Conservation (phyloP, 768 basidiomycete genomes). For the Filobasidium floriforme region DNA sequence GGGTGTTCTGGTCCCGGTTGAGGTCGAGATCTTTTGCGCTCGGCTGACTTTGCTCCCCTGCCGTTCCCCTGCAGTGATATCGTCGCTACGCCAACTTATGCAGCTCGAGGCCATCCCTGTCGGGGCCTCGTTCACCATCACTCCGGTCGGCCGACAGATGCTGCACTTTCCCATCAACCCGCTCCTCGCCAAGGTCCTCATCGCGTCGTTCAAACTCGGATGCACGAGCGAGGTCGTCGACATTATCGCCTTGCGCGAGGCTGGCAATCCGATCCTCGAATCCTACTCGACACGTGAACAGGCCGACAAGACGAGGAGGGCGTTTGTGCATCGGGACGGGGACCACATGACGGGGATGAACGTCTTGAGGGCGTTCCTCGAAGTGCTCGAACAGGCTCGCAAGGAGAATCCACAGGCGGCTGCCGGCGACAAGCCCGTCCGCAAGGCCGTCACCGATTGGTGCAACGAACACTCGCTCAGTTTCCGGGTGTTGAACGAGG, state of each 20-base stretch:
- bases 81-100: constrained; percentile 53
- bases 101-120: constrained; percentile 62
- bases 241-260: constrained; percentile 73
- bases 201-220: constrained; percentile 64
- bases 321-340: constrained; percentile 74
- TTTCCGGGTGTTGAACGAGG: constrained; percentile 69
- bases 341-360: constrained; percentile 89
- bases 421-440: constrained; percentile 2
- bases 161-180: constrained; percentile 90
- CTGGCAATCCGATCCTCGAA: constrained; percentile 75
- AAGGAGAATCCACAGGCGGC: neutral
- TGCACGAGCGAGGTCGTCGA: constrained; percentile 75
- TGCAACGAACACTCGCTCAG: constrained; percentile 76
- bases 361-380: constrained; percentile 70
- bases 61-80: constrained; percentile 32
- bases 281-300: constrained; percentile 58
- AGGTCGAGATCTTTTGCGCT: too few species aligned
- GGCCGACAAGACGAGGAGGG: constrained; percentile 57
- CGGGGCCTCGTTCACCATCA: constrained; percentile 48
- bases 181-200: constrained; percentile 63
- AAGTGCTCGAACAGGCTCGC: constrained; percentile 36
- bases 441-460: constrained; percentile 53
- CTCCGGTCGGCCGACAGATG: constrained; percentile 71
- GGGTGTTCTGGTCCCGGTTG: constrained; percentile 42
- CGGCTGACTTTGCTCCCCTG: neutral